These are phyloP conservation scores for Peribolospora kevripleyi DNA, from an alignment of 768 basidiomycete species.

Conservation along the genomic window DNA sequence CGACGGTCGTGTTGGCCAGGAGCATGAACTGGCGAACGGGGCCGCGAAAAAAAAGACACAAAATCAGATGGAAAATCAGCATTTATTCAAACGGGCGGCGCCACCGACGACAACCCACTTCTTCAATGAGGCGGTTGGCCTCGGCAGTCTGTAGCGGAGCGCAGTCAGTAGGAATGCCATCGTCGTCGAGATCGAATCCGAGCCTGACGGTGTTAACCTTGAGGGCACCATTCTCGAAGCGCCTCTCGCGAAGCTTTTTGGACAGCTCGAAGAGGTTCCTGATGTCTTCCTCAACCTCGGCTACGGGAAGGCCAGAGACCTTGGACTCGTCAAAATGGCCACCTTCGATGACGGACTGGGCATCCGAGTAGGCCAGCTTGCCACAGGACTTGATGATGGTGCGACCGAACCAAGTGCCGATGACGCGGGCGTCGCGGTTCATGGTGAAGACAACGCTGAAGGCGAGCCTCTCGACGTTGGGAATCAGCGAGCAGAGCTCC, in stretches of 20 bases:
- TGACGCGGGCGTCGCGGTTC: slow-evolving; percentile 49
- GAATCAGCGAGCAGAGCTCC: slow-evolving; percentile 71
- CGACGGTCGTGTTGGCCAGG: slow-evolving; percentile 64
- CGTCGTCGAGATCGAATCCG: slow-evolving; percentile 51
- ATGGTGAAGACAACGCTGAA: slow-evolving; percentile 78
- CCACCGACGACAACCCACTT: slow-evolving; percentile 28
- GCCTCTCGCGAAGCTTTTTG: slow-evolving; percentile 40
- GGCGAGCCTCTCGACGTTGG: slow-evolving; percentile 66
- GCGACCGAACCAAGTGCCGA: slow-evolving; percentile 81
- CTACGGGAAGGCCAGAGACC: slow-evolving; percentile 34
- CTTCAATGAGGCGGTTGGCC: slow-evolving; percentile 63
- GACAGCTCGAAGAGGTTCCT: slow-evolving; percentile 42
- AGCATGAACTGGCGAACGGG: slow-evolving; percentile 54
- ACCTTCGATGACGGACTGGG: slow-evolving; percentile 60
- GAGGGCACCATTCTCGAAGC: slow-evolving; percentile 60
- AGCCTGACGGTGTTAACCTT: slow-evolving; percentile 43
- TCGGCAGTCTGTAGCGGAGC: slow-evolving; percentile 37
- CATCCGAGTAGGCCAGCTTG: slow-evolving; percentile 59
- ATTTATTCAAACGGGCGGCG: background rate
- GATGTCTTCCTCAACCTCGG: slow-evolving; percentile 51
- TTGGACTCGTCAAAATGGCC: slow-evolving; percentile 29
- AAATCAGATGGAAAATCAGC: slow-evolving; percentile 2
- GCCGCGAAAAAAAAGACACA: background rate
- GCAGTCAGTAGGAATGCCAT: slow-evolving; percentile 58
- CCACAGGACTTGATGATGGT: slow-evolving; percentile 79